Evolutionary conservation across 805 yeast genomes (phyloP), one percentile per base, ranked within the genome.

Genomic region (Pichia pseudocactophila): DNA sequence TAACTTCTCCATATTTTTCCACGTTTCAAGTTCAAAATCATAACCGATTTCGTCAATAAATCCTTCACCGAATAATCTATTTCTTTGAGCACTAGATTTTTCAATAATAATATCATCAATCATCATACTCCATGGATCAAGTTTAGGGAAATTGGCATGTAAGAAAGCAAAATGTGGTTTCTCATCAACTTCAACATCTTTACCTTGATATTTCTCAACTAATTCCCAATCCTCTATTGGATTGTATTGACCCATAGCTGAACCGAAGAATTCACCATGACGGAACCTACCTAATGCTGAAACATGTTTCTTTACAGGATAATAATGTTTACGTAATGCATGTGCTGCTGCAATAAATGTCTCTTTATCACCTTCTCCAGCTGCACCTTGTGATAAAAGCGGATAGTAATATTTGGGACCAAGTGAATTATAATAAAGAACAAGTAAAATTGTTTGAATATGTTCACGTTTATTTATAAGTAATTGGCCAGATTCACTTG

Each of bases 221-320:
- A 63, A 47, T 40, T 56, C 51, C 39, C 65, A 75, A 57, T 83
- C 92, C 33, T 72, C 72, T 13, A 68, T 59, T 2, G 88, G 86
- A 54, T 80, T 77, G 47, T 68, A 75, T 58, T 84, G 95, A 7
- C 82, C 79, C 87, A 84, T 83, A 3, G 82, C 85, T 7, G 80
- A 74, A 17, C 90, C 89, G 16, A 69, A 60, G 55, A 71, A 81
- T 12, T 64, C 66, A 28, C 31, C 31, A 28, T 28, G 13, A 12
- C 31, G 13, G 11, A 28, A 28, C 11, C 31, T 28, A n/a, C 84
- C 84, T 53, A 77, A 64, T 5, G 80, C 78, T 45, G 67, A 66
- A 41, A 77, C 60, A 37, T 73, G 65, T 36, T 71, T 76, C 18
- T 76, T 76, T 30, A 78, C 78, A 50, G 75, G 75, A 53, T 79